A percentile compares a stretch with the other conserved stretches of the same genome.
Conservation (phyloP, 805 yeast species). For the Candida bentonensis region DNA sequence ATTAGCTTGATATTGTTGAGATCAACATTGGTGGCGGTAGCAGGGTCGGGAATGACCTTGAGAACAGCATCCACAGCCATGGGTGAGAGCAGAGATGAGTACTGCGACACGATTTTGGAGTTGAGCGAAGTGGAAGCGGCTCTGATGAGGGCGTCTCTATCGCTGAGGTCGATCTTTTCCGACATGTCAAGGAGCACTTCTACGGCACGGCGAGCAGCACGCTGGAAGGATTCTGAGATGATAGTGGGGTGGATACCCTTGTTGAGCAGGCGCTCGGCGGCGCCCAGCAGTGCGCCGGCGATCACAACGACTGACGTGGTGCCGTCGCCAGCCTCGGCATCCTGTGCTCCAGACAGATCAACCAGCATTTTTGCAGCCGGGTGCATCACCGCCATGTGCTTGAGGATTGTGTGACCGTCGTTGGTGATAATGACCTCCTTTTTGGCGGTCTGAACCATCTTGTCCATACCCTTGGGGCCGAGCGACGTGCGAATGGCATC, state of each 20-base stretch:
- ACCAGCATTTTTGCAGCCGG: constrained; percentile 99
- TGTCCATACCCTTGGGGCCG: constrained; percentile 99
- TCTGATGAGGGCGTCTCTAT: constrained; percentile 68
- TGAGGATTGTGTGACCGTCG: constrained; percentile 94
- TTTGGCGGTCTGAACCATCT: constrained; percentile 80
- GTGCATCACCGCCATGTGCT: constrained; percentile 96
- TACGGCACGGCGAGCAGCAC: constrained; percentile 73
- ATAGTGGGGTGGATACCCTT: constrained; percentile 91
- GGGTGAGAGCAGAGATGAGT: constrained; percentile 74
- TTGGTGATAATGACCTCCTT: constrained; percentile 93
- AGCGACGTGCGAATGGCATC: constrained; percentile 90
- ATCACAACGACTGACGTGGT: constrained; percentile 94
- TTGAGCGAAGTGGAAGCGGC: constrained; percentile 92
- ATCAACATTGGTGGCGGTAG: constrained; percentile 58
- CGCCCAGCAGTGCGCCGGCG: constrained; percentile 87
- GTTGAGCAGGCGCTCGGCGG: constrained; percentile 79
- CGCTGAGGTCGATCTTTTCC: constrained; percentile 59
- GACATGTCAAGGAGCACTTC: constrained; percentile 79
- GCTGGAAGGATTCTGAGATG: constrained; percentile 84
- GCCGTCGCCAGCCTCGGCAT: constrained; percentile 99
- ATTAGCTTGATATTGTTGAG: constrained; percentile 76
- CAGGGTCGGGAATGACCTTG: constrained; percentile 47
- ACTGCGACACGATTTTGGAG: constrained; percentile 92
- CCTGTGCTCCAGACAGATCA: constrained; percentile 95
- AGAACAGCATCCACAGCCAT: constrained; percentile 88